Percentiles rank a stretch among this genome's conserved stretches.
phyloP scores from a whole-genome alignment of 139 green algal genomes.

The Pleodorina starrii region DNA sequence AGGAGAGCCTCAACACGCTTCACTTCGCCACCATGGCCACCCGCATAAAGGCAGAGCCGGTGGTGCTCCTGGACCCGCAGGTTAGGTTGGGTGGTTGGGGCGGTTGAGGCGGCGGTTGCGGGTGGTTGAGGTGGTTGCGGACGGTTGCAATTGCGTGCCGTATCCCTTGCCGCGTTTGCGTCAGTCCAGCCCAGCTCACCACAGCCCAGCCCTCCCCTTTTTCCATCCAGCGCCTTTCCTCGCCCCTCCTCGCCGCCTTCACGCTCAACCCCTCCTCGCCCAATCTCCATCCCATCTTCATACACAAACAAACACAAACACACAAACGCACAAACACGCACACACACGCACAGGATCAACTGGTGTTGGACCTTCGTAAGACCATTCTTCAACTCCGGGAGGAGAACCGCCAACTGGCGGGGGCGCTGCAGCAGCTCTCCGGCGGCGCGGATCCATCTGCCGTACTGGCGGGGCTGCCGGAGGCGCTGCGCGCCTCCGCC shows the following conservation, averaged over 20 bases:
- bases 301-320: no score
- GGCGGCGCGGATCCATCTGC: constrained; percentile 44
- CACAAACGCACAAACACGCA: no score
- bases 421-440: constrained; percentile 58
- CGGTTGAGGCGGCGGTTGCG: background rate
- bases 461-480: constrained; percentile 62
- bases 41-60: constrained; percentile 71
- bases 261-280: no score
- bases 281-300: no score
- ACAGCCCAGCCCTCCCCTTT: no score
- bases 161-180: no score
- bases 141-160: no score
- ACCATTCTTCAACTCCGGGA: constrained; percentile 69
- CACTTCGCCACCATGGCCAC: constrained; percentile 79
- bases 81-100: no score
- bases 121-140: background rate
- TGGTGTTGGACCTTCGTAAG: constrained; percentile 75
- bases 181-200: no score
- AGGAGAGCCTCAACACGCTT: constrained; percentile 78
- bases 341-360: constrained; percentile 73
- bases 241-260: no score
- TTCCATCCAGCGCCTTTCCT: no score
- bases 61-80: constrained; percentile 70
- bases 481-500: constrained; percentile 47
- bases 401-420: constrained; percentile 69